These are phyloP conservation scores for Acmispon strigosus DNA, from an alignment of 306 rosid species.

Conservation along the genomic window DNA sequence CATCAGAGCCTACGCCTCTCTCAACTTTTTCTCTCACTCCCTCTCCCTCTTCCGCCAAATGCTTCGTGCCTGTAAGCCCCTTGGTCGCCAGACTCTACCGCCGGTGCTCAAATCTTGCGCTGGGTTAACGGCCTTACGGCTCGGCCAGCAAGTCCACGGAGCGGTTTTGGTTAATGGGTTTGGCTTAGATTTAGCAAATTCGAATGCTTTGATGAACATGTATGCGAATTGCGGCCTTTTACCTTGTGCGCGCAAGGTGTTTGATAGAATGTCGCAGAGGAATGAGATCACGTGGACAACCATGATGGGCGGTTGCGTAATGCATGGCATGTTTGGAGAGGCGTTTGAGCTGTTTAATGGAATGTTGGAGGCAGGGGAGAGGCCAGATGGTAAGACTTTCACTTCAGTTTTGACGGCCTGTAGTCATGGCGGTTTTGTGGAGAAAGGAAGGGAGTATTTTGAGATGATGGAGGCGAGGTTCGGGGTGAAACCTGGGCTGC, in stretches of 20 bases:
- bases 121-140: slow-evolving; percentile 32
- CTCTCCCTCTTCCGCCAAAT: slow-evolving; percentile 44
- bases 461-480: slow-evolving; percentile 48
- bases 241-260: slow-evolving; percentile 40
- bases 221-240: slow-evolving; percentile 50
- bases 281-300: slow-evolving; percentile 51
- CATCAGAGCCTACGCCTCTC: slow-evolving; percentile 52
- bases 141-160: slow-evolving; percentile 58
- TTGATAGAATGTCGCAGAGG: slow-evolving; percentile 44
- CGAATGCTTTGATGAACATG: slow-evolving; percentile 57
- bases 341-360: slow-evolving; percentile 52
- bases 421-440: slow-evolving; percentile 65
- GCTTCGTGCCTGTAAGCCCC: slow-evolving; percentile 26
- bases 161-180: slow-evolving; percentile 48
- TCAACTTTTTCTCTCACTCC: slow-evolving; percentile 38
- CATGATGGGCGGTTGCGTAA: slow-evolving; percentile 53
- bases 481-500: slow-evolving; percentile 39
- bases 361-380: slow-evolving; percentile 49
- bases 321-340: slow-evolving; percentile 44
- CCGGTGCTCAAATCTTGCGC: slow-evolving; percentile 57
- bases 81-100: slow-evolving; percentile 48
- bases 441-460: slow-evolving; percentile 48
- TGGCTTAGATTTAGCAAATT: slow-evolving; percentile 41
- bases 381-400: slow-evolving; percentile 48
- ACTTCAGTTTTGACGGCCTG: slow-evolving; percentile 49